phyloP scores from a whole-genome alignment of 352 stramenopile genomes.

The Phytophthora ohioensis region DNA sequence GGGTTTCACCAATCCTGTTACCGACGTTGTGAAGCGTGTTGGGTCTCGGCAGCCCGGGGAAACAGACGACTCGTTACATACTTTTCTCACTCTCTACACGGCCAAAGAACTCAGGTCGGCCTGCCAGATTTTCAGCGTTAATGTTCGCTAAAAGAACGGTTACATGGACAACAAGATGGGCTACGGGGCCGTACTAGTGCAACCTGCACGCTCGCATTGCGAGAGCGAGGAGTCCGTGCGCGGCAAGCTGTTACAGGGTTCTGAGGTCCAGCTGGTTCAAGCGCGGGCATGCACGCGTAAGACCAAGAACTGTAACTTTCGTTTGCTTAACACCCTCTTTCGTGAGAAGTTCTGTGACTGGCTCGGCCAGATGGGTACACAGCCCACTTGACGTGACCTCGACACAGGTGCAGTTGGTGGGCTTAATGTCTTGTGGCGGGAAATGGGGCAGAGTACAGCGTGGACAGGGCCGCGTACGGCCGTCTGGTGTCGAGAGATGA shows the following conservation, averaged over 20 bases:
- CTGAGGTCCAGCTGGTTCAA: neutral
- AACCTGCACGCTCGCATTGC: neutral
- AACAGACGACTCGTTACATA: neutral
- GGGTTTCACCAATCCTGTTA: neutral
- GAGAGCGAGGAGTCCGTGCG: neutral
- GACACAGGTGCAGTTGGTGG: too few species aligned
- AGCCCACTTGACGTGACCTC: neutral
- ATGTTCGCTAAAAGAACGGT: neutral
- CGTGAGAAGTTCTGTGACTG: conserved; percentile 8
- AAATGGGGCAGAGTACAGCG: too few species aligned
- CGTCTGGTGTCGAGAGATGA: neutral
- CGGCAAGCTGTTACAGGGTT: neutral
- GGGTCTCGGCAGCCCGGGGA: neutral
- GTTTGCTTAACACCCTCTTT: conserved; percentile 9
- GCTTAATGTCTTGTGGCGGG: too few species aligned
- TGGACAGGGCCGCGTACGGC: too few species aligned
- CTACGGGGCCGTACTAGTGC: neutral
- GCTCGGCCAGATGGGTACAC: conserved; percentile 3
- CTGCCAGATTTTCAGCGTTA: neutral
- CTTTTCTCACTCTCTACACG: neutral
- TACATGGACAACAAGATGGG: neutral
- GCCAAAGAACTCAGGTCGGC: neutral
- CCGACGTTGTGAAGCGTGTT: neutral
- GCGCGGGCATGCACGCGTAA: neutral
- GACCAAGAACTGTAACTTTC: conserved; percentile 3